These are phyloP conservation scores for Aspergillus bertholletiae DNA, from an alignment of 495 filamentous ascomycete species.

Conservation along the genomic window DNA sequence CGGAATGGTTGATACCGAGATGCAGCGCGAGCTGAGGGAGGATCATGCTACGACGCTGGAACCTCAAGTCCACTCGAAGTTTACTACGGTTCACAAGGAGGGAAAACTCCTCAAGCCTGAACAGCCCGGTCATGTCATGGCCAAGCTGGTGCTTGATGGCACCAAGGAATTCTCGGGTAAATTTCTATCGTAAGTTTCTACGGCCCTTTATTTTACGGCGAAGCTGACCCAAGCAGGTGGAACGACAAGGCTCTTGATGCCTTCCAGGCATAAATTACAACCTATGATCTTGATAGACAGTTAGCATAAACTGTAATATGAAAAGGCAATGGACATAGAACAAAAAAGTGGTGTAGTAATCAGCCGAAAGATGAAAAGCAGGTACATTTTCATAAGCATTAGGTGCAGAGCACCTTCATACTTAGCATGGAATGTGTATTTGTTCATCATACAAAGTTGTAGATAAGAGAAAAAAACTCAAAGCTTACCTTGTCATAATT, in stretches of 20 bases:
- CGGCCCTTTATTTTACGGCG: not conserved
- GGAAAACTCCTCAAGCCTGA: slow-evolving; percentile 76
- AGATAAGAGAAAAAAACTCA: not conserved
- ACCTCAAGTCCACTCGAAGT: slow-evolving; percentile 61
- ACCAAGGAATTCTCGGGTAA: slow-evolving; percentile 67
- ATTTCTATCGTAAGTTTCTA: slow-evolving; percentile 60
- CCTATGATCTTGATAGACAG: slow-evolving; percentile 23
- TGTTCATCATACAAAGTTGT: slow-evolving; percentile 59
- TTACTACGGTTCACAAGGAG: slow-evolving; percentile 59
- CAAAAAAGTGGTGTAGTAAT: slow-evolving; percentile 34
- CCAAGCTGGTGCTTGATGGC: slow-evolving; percentile 63
- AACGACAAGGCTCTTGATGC: slow-evolving; percentile 59
- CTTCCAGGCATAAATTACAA: slow-evolving; percentile 51
- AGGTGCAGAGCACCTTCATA: slow-evolving; percentile 63
- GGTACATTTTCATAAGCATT: slow-evolving; percentile 69
- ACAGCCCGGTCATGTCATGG: slow-evolving; percentile 83
- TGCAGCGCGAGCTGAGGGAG: slow-evolving; percentile 82
- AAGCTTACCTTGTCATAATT: not conserved
- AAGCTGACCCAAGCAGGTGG: slow-evolving; percentile 60
- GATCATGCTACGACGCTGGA: slow-evolving; percentile 64
- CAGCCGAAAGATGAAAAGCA: slow-evolving; percentile 99
- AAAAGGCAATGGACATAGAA: slow-evolving; percentile 18
- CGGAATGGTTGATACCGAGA: slow-evolving; percentile 87
- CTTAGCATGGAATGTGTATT: slow-evolving; percentile 86
- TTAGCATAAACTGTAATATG: slow-evolving; percentile 31